Conservation (phyloP, 2,329 filamentous ascomycete genomes). For the Raffaelea arxii region DNA sequence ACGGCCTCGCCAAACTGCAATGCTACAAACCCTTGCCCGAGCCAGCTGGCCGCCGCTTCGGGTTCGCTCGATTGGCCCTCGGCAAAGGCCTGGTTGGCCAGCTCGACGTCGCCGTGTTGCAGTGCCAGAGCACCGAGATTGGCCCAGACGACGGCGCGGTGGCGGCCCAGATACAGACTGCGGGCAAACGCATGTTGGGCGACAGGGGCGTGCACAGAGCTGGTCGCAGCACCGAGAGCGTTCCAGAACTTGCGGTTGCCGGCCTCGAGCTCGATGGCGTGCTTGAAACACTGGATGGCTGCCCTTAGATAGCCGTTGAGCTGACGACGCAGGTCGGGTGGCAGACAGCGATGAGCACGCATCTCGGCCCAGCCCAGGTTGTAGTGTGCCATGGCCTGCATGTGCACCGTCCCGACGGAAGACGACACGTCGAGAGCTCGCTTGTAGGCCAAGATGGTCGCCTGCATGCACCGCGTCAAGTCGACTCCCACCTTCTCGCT, state of each 20-base stretch:
- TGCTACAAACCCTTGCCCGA: slow-evolving; percentile 83
- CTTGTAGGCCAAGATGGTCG: slow-evolving; percentile 78
- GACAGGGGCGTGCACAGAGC: slow-evolving; percentile 73
- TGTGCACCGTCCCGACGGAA: slow-evolving; percentile 65
- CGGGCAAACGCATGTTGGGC: slow-evolving; percentile 89
- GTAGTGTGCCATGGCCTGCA: slow-evolving; percentile 93
- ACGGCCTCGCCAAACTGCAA: slow-evolving; percentile 61
- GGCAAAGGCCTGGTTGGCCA: slow-evolving; percentile 87
- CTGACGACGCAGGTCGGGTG: slow-evolving; percentile 41
- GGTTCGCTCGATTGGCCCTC: slow-evolving; percentile 89
- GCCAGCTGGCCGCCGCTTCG: slow-evolving; percentile 86
- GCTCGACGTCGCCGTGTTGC: slow-evolving; percentile 68
- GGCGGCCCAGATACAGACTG: slow-evolving; percentile 85
- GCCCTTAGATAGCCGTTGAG: slow-evolving; percentile 64
- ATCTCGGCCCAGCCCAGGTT: slow-evolving; percentile 94
- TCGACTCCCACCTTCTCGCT: slow-evolving; percentile 38
- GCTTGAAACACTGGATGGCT: slow-evolving; percentile 84
- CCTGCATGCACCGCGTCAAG: slow-evolving; percentile 53
- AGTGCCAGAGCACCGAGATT: slow-evolving; percentile 84
- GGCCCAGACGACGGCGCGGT: slow-evolving; percentile 77
- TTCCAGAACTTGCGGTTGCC: slow-evolving; percentile 98
- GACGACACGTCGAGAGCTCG: slow-evolving; percentile 65
- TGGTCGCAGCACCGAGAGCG: slow-evolving; percentile 82
- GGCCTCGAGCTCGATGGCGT: slow-evolving; percentile 88
- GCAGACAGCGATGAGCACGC: slow-evolving; percentile 62